phyloP scores from a whole-genome alignment of 2,329 filamentous ascomycete genomes.

The Paecilomyces variotii region DNA sequence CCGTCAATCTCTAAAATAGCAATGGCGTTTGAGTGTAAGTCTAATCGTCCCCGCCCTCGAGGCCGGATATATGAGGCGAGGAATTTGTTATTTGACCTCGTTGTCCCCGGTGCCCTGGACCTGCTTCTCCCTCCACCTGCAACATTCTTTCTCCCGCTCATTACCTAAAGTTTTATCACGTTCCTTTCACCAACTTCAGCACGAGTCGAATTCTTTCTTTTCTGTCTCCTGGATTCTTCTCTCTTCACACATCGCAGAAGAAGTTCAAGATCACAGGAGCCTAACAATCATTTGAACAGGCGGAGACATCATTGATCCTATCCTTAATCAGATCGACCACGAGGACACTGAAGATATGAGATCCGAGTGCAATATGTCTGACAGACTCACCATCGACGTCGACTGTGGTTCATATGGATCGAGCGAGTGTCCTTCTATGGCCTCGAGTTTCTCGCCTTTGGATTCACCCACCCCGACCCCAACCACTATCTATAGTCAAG shows the following conservation, averaged over 20 bases:
- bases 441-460: conserved; percentile 31
- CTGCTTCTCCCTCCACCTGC: conserved; percentile 14
- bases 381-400: conserved; percentile 30
- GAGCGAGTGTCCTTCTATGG: conserved; percentile 33
- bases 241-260: conserved; percentile 1
- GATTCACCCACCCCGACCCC: conserved; percentile 33
- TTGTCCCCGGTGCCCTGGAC: conserved; percentile 21
- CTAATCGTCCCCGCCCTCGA: conserved; percentile 17
- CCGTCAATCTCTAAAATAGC: conserved; percentile 19
- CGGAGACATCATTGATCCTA: conserved; percentile 19
- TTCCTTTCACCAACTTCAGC: conserved; percentile 7
- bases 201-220: conserved; percentile 4
- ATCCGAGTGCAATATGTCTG: conserved; percentile 28
- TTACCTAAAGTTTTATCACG: not conserved
- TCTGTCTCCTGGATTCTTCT: not conserved
- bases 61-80: conserved; percentile 20
- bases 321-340: conserved; percentile 16
- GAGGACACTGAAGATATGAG: conserved; percentile 30
- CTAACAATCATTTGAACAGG: conserved; percentile 19
- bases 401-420: conserved; percentile 31
- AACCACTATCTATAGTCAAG: conserved; percentile 31
- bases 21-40: conserved; percentile 34
- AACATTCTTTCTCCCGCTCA: conserved; percentile 5
- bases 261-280: conserved; percentile 4
- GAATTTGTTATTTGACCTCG: conserved; percentile 35